These are phyloP conservation scores for Wakefieldia striispora DNA, from an alignment of 768 basidiomycete genomes.

Conservation along the genomic window DNA sequence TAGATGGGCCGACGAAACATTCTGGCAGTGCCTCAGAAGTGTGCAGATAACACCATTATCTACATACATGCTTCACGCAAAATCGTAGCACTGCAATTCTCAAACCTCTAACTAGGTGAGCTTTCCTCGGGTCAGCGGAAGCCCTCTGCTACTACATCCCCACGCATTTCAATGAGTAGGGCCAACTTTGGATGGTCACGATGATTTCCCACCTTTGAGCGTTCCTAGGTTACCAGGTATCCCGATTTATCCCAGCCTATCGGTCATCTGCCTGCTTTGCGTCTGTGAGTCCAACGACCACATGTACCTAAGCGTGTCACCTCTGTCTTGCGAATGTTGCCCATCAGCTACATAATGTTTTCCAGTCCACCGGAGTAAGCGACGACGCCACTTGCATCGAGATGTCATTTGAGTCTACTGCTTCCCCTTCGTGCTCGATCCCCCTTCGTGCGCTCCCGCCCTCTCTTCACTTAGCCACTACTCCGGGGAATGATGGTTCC, in stretches of 20 bases:
- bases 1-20: background rate
- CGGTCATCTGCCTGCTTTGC: background rate
- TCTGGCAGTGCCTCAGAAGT: background rate
- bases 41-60: too few species aligned
- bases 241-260: conserved; percentile 5
- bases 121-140: background rate
- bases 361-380: conserved; percentile 1
- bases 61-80: too few species aligned
- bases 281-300: conserved; percentile 1
- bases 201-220: conserved; percentile 8
- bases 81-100: background rate
- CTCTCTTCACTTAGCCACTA: conserved; percentile 11
- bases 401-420: conserved; percentile 9
- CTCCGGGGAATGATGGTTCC: conserved; percentile 7
- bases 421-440: conserved; percentile 7
- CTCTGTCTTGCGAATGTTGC: conserved; percentile 1
- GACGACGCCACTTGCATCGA: background rate
- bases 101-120: conserved; percentile 4
- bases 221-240: conserved; percentile 13
- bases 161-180: too few species aligned
- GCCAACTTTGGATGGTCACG: too few species aligned
- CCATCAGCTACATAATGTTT: conserved; percentile 4
- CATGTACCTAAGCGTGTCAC: background rate
- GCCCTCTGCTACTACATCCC: too few species aligned
- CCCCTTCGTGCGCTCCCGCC: conserved; percentile 15